Evolutionary conservation across 2,329 filamentous ascomycete species (phyloP).

Genomic region (Parascedosporium putredinis): DNA sequence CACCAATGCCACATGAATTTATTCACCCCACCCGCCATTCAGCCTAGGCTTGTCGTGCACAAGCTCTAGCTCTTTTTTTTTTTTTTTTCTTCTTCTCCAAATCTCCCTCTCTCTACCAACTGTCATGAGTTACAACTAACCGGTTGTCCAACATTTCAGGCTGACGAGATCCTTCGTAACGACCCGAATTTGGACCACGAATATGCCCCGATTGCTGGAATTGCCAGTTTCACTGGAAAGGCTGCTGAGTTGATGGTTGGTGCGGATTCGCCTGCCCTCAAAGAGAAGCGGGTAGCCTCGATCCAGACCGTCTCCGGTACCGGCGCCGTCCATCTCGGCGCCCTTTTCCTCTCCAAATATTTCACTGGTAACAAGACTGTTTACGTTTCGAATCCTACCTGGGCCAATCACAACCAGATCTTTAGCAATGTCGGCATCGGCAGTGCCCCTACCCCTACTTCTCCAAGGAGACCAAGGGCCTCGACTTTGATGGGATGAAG

Average conservation of each 20-base stretch:
- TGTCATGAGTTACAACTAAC: too few species aligned
- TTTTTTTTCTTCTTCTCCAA: constrained; percentile 13
- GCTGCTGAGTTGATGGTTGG: constrained; percentile 87
- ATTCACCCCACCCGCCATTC: background rate
- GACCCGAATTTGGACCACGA: constrained; percentile 94
- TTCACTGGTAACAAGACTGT: constrained; percentile 65
- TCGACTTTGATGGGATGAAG: constrained; percentile 88
- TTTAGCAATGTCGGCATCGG: constrained; percentile 79
- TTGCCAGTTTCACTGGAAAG: constrained; percentile 75
- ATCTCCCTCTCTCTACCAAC: too few species aligned
- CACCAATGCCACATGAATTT: background rate
- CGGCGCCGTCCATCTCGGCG: constrained; percentile 86
- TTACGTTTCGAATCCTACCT: constrained; percentile 91
- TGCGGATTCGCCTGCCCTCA: constrained; percentile 65
- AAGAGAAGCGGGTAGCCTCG: constrained; percentile 70
- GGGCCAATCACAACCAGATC: constrained; percentile 99
- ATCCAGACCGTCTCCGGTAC: constrained; percentile 96
- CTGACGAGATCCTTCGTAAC: constrained; percentile 77
- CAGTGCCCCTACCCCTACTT: constrained; percentile 89
- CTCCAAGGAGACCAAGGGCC: constrained; percentile 73
- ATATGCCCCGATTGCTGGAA: constrained; percentile 91
- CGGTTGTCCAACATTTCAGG: too few species aligned
- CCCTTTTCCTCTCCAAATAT: constrained; percentile 86
- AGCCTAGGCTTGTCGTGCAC: background rate
- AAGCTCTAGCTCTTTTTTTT: constrained; percentile 12